A percentile compares a stretch with the other conserved stretches of the same genome.
phyloP scores from a whole-genome alignment of 495 filamentous ascomycete genomes.

The Talaromyces adpressus region DNA sequence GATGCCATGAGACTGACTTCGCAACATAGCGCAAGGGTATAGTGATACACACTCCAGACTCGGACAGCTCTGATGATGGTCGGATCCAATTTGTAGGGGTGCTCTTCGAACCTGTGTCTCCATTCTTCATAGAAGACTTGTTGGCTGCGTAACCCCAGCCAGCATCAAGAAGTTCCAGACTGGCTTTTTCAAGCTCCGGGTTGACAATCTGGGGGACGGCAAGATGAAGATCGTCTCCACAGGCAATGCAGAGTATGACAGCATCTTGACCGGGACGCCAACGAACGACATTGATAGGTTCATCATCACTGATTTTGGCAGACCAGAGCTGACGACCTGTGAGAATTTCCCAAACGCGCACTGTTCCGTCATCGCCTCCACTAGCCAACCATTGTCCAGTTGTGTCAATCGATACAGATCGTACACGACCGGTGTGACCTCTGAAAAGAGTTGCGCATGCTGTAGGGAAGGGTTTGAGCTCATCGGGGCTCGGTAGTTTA shows the following conservation, averaged over 20 bases:
- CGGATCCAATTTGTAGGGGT: conserved; percentile 76
- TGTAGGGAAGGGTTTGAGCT: conserved; percentile 89
- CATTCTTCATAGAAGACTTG: conserved; percentile 49
- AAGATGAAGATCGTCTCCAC: conserved; percentile 79
- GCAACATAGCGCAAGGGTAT: conserved; percentile 73
- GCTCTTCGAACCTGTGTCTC: conserved; percentile 61
- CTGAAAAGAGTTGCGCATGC: conserved; percentile 74
- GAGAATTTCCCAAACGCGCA: conserved; percentile 82
- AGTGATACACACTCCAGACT: conserved; percentile 68
- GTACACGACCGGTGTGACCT: conserved; percentile 84
- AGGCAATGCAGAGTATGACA: conserved; percentile 72
- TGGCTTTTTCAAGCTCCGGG: conserved; percentile 64
- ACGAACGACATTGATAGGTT: conserved; percentile 77
- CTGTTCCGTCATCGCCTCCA: conserved; percentile 90
- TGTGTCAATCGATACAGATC: conserved; percentile 73
- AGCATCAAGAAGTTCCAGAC: conserved; percentile 68
- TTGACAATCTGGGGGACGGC: conserved; percentile 66
- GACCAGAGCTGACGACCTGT: conserved; percentile 87
- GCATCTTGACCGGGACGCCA: conserved; percentile 85
- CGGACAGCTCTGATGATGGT: conserved; percentile 63
- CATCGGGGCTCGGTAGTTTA: conserved; percentile 89
- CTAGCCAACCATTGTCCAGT: conserved; percentile 74
- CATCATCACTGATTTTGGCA: conserved; percentile 68
- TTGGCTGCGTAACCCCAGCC: conserved; percentile 87
- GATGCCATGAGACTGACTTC: conserved; percentile 93